These are phyloP conservation scores for Nemania serpens DNA, from an alignment of 2,329 filamentous ascomycete genomes.

Conservation along the genomic window DNA sequence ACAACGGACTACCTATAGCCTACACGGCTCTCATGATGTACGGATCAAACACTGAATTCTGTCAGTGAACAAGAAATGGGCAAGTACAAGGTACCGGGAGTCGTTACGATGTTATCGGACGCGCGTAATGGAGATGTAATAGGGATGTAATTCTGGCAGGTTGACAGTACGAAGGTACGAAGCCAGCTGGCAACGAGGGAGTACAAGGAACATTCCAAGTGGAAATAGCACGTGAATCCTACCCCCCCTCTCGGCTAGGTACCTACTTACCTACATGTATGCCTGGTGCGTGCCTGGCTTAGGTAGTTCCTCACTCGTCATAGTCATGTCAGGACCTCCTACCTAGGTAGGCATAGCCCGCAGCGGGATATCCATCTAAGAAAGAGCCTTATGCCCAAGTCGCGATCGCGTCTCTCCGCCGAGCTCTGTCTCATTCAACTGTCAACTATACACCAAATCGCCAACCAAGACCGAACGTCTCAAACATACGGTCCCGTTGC, in stretches of 20 bases:
- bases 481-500: conserved; percentile 19
- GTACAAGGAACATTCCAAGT: not conserved
- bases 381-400: conserved; percentile 22
- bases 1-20: too few species aligned
- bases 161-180: not conserved
- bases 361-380: conserved; percentile 15
- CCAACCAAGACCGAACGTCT: not conserved
- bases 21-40: too few species aligned
- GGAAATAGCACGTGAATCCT: conserved; percentile 24
- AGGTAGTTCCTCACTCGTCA: not conserved
- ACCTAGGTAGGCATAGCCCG: conserved; percentile 9
- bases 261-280: too few species aligned
- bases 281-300: too few species aligned
- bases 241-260: conserved; percentile 1
- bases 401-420: conserved; percentile 30
- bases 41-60: too few species aligned
- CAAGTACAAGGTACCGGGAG: too few species aligned
- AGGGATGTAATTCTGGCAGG: conserved; percentile 1
- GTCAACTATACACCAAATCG: conserved; percentile 24
- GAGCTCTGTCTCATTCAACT: conserved; percentile 13
- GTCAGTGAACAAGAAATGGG: too few species aligned
- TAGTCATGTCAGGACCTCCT: conserved; percentile 4
- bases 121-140: too few species aligned
- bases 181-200: conserved; percentile 5
- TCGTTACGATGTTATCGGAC: too few species aligned